Conservation (phyloP, 2,329 filamentous ascomycete species). For the Scedosporium dehoogii region DNA sequence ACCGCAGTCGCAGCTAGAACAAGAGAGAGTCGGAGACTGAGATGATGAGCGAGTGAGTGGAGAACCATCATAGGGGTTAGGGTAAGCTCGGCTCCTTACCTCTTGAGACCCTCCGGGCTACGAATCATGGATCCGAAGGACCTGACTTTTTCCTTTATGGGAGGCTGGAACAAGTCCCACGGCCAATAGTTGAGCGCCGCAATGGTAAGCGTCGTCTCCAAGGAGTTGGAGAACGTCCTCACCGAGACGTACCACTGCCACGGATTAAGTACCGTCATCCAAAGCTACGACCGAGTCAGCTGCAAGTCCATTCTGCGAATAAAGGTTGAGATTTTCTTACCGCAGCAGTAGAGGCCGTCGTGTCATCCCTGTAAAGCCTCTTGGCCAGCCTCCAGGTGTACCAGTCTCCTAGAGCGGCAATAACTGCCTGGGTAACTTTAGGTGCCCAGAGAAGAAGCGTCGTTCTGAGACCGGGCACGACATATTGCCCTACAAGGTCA, state of each 20-base stretch:
- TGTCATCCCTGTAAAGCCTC: constrained; percentile 55
- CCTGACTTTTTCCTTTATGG: constrained; percentile 30
- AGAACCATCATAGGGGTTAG: constrained; percentile 6
- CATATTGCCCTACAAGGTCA: constrained; percentile 37
- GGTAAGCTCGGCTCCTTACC: constrained; percentile 3
- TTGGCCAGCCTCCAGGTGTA: constrained; percentile 78
- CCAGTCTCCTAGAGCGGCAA: constrained; percentile 72
- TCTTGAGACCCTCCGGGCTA: neutral
- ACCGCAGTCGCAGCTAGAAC: constrained; percentile 72
- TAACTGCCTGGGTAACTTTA: constrained; percentile 63
- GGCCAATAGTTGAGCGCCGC: constrained; percentile 77
- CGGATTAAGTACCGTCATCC: constrained; percentile 63
- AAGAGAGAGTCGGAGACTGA: constrained; percentile 47
- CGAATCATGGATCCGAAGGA: constrained; percentile 7
- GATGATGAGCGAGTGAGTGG: constrained; percentile 15
- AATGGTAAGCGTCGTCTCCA: constrained; percentile 82
- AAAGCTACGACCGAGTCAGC: constrained; percentile 39
- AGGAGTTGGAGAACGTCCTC: constrained; percentile 84
- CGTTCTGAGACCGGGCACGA: neutral
- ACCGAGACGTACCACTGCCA: constrained; percentile 98
- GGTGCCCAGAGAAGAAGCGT: constrained; percentile 60
- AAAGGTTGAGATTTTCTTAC: constrained; percentile 18
- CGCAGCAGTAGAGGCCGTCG: constrained; percentile 17
- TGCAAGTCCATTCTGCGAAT: constrained; percentile 5
- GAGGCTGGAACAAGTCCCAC: constrained; percentile 56